A percentile compares a stretch with the other conserved stretches of the same genome.
These are phyloP conservation scores for Solanum chaucha DNA, from an alignment of 257 asterid species.

Conservation along the genomic window DNA sequence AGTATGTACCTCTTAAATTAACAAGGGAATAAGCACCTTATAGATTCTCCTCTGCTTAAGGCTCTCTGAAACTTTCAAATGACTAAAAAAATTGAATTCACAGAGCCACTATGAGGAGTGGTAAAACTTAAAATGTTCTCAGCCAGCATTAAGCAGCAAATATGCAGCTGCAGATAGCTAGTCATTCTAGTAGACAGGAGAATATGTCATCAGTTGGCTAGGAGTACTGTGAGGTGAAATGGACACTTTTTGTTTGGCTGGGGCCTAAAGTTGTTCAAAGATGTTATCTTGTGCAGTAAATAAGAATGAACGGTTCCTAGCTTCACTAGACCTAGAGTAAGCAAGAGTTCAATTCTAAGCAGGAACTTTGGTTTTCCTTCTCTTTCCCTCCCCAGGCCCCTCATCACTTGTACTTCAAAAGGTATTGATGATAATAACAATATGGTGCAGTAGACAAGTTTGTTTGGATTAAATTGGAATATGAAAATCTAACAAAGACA, in stretches of 20 bases:
- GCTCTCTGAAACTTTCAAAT: too few species aligned
- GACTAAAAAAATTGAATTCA: too few species aligned
- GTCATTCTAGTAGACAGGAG: neutral
- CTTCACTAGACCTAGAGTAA: neutral
- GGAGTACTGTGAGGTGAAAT: neutral
- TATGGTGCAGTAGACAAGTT: neutral
- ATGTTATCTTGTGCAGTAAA: neutral
- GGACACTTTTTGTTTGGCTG: neutral
- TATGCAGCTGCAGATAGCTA: neutral
- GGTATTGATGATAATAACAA: neutral
- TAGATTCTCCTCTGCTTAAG: too few species aligned
- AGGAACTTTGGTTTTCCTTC: neutral
- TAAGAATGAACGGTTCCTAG: neutral
- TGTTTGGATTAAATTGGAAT: neutral
- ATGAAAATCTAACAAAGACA: neutral
- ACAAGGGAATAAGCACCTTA: too few species aligned
- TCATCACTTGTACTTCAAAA: neutral
- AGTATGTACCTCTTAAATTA: too few species aligned
- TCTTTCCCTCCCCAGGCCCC: neutral
- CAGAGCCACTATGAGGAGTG: too few species aligned
- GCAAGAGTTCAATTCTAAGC: neutral
- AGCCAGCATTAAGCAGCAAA: neutral
- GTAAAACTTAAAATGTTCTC: neutral
- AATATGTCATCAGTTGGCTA: neutral
- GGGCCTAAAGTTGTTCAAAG: neutral